Base-by-base conservation (phyloP, 176 grass and related monocot genomes). In the Oryza punctata region DNA sequence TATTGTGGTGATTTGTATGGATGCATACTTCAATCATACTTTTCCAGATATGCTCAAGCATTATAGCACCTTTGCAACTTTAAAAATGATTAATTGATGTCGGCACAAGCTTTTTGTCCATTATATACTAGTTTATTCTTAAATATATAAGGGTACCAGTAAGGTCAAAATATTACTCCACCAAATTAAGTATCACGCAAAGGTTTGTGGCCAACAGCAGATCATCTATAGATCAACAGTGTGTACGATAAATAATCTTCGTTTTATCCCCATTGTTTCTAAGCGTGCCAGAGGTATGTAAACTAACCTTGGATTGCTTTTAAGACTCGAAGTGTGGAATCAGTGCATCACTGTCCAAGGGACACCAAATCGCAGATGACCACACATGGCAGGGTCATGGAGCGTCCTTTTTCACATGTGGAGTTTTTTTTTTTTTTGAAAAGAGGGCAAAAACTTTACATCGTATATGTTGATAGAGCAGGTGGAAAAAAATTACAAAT, bases 401-500 rank as follows among this genome's bases (percentile, higher is more conserved):
- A 21, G 70, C 65, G 72, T 77, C 72, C 73, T 38, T 77, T 78
- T 60, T 47, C 72, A 71, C 33, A 85, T 45, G 73, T 35, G 6
- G 19, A 66, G 29, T n/a, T n/a, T n/a, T n/a, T n/a, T n/a, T n/a
- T n/a, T n/a, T n/a, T n/a, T n/a, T n/a, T n/a, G n/a, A n/a, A n/a
- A n/a, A n/a, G n/a, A n/a, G n/a, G n/a, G n/a, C n/a, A n/a, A n/a
- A n/a, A n/a, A n/a, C n/a, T n/a, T n/a, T n/a, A n/a, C n/a, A n/a
- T n/a, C n/a, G n/a, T n/a, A n/a, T n/a, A n/a, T n/a, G n/a, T n/a
- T n/a, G n/a, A n/a, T n/a, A n/a, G n/a, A n/a, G n/a, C n/a, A n/a
- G n/a, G n/a, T n/a, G n/a, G n/a, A n/a, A n/a, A n/a, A n/a, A n/a
- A n/a, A n/a, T n/a, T n/a, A n/a, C n/a, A n/a, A n/a, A n/a, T n/a